A percentile compares a stretch with the other conserved stretches of the same genome.
Conservation (phyloP, 2,329 filamentous ascomycete genomes). For the Arthrobotrys conoides region DNA sequence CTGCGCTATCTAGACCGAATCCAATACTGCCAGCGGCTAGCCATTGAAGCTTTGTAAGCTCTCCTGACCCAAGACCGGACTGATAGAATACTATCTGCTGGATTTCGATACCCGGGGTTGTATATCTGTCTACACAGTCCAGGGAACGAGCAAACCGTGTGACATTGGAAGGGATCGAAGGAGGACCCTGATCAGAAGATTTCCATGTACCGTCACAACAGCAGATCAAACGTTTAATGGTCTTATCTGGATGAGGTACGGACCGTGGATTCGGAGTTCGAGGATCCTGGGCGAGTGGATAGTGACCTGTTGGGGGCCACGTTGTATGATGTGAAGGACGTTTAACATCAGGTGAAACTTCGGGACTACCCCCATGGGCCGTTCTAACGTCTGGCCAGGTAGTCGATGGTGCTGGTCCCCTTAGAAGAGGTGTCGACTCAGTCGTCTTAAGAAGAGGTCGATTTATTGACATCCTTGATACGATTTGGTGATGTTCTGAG, state of each 20-base stretch:
- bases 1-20: conserved; percentile 65
- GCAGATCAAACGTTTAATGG: conserved; percentile 64
- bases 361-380: conserved; percentile 34
- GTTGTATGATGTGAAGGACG: conserved; percentile 48
- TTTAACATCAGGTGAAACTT: conserved; percentile 40
- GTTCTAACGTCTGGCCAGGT: conserved; percentile 56
- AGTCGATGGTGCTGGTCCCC: conserved; percentile 25
- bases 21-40: conserved; percentile 64
- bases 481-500: not conserved
- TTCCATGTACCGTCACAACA: conserved; percentile 66
- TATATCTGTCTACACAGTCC: conserved; percentile 66
- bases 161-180: conserved; percentile 63
- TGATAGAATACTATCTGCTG: conserved; percentile 69
- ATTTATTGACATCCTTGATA: conserved; percentile 3
- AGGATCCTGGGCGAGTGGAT: conserved; percentile 52
- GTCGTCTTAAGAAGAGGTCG: conserved; percentile 41
- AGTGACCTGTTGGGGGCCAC: conserved; percentile 53
- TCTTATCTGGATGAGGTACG: conserved; percentile 50
- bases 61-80: conserved; percentile 66
- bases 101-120: conserved; percentile 66
- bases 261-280: conserved; percentile 58
- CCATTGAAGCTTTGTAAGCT: conserved; percentile 62
- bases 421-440: conserved; percentile 43
- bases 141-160: conserved; percentile 62
- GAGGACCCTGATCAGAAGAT: conserved; percentile 61